Evolutionary conservation across 2,329 filamentous ascomycete genomes (phyloP).

Genomic region (Pseudogymnoascus destructans): DNA sequence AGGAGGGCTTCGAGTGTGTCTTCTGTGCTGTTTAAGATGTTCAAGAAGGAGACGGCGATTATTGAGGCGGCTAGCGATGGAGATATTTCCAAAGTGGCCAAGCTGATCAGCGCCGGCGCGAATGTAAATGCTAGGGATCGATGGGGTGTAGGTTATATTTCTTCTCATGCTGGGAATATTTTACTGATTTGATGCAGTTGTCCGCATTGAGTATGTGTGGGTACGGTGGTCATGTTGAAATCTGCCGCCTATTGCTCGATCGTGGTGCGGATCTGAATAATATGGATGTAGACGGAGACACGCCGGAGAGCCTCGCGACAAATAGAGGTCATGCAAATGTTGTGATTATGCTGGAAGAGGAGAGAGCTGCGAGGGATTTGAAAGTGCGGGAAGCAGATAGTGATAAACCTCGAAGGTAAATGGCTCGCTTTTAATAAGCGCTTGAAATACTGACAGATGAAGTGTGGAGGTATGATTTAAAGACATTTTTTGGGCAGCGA

Average conservation of each 20-base stretch:
- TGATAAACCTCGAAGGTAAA: conserved; percentile 8
- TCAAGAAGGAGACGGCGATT: conserved; percentile 22
- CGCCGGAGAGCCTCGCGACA: conserved; percentile 19
- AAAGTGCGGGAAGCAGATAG: conserved; percentile 10
- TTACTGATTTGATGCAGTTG: conserved; percentile 15
- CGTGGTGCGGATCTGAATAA: conserved; percentile 22
- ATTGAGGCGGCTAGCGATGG: conserved; percentile 23
- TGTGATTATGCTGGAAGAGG: conserved; percentile 21
- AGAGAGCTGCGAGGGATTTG: conserved; percentile 10
- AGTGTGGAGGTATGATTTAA: background rate
- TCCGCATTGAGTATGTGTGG: conserved; percentile 23
- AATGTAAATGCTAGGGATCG: conserved; percentile 23
- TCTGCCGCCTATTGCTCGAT: conserved; percentile 20
- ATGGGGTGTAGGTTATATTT: conserved; percentile 19
- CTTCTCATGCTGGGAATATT: background rate
- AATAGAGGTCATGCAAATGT: conserved; percentile 22
- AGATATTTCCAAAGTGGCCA: conserved; percentile 19
- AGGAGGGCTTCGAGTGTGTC: conserved; percentile 13
- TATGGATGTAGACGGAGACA: conserved; percentile 22
- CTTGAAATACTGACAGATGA: background rate
- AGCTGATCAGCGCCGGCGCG: conserved; percentile 20
- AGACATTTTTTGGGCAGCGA: background rate
- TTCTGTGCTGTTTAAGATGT: conserved; percentile 19
- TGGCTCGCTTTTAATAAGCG: background rate
- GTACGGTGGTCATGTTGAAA: conserved; percentile 20